Evolutionary conservation across 176 grass and related monocot species (phyloP).

Genomic region (Chloris gayana): DNA sequence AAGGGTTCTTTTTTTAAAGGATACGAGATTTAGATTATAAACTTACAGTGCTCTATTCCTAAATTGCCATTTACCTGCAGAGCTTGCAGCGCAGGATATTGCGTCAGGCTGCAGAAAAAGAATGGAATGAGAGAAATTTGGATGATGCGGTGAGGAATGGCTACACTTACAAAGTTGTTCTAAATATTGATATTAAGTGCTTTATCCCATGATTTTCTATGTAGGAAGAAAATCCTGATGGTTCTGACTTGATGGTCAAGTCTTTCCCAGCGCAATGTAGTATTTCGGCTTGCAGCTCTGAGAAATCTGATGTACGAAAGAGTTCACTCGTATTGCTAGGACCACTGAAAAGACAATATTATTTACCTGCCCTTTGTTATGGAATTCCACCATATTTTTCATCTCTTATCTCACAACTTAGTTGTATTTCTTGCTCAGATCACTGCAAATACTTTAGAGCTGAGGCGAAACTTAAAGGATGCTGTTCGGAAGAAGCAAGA

Average conservation of each 20-base stretch:
- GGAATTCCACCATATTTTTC: not conserved
- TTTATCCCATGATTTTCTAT: slow-evolving; percentile 11
- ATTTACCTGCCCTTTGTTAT: not conserved
- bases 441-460: slow-evolving; percentile 44
- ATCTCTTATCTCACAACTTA: not conserved
- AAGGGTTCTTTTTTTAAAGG: not conserved
- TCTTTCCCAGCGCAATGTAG: not conserved
- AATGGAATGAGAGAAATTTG: slow-evolving; percentile 18
- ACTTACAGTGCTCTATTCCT: not conserved
- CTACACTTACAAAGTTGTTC: not conserved
- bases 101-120: slow-evolving; percentile 21
- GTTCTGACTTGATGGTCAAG: not conserved
- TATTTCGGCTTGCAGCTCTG: not conserved
- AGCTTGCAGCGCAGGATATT: not conserved
- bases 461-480: slow-evolving; percentile 41
- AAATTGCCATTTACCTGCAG: slow-evolving; percentile 20
- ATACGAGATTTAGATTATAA: not conserved
- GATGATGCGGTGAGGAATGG: slow-evolving; percentile 16
- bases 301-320: slow-evolving; percentile 39
- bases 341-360: not conserved
- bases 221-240: slow-evolving; percentile 25
- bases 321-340: not conserved
- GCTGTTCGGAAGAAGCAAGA: slow-evolving; percentile 51
- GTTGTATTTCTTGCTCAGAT: slow-evolving; percentile 25
- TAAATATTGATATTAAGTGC: not conserved